A percentile compares a stretch with the other conserved stretches of the same genome.
Evolutionary conservation across 257 asterid species (phyloP).

Genomic region (Penstemon barbatus): DNA sequence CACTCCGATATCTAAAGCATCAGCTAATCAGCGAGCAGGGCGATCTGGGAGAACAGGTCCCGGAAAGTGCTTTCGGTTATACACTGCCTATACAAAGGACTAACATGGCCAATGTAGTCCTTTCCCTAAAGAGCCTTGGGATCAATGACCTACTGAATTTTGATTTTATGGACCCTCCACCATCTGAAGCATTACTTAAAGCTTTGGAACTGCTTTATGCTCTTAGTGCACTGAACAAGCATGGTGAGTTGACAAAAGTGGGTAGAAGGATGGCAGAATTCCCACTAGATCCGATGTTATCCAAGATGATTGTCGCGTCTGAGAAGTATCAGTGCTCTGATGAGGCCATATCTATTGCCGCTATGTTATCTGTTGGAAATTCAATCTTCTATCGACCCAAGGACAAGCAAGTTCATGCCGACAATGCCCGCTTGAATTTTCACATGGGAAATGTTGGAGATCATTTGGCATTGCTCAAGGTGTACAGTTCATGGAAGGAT

Average conservation of each 20-base stretch:
- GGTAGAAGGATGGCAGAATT: conserved; percentile 96
- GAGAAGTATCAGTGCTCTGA: conserved; percentile 77
- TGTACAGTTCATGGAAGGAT: conserved; percentile 86
- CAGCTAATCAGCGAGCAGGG: conserved; percentile 96
- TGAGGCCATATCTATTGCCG: conserved; percentile 83
- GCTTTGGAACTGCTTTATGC: conserved; percentile 87
- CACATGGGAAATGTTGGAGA: conserved; percentile 88
- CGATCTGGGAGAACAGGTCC: conserved; percentile 96
- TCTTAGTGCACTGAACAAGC: conserved; percentile 84
- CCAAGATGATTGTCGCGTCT: conserved; percentile 90
- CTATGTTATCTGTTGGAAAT: conserved; percentile 87
- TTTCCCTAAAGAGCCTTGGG: conserved; percentile 90
- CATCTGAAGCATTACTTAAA: conserved; percentile 84
- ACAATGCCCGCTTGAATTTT: conserved; percentile 81
- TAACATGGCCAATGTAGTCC: conserved; percentile 84
- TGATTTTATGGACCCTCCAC: conserved; percentile 97
- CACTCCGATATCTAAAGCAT: conserved; percentile 87
- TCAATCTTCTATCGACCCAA: conserved; percentile 91
- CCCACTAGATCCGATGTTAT: conserved; percentile 91
- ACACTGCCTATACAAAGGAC: conserved; percentile 86
- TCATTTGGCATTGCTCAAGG: conserved; percentile 83
- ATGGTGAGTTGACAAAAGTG: conserved; percentile 75
- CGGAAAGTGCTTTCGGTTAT: conserved; percentile 83
- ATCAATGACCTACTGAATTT: conserved; percentile 77
- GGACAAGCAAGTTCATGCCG: conserved; percentile 89